phyloP scores from a whole-genome alignment of 352 stramenopile genomes.

The Globisporangium barbulae region DNA sequence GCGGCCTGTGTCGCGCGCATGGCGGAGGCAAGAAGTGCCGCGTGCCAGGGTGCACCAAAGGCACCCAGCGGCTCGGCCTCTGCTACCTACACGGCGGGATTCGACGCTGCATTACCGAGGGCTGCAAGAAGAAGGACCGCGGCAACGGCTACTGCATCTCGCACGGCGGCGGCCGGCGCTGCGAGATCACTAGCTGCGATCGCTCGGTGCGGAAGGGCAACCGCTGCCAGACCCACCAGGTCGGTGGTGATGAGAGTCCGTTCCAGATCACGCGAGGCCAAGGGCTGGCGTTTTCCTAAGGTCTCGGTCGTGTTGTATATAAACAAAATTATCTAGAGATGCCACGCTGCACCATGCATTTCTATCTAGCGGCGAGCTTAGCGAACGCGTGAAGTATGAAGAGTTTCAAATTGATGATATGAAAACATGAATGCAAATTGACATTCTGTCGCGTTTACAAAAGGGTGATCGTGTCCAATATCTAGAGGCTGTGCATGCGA shows the following conservation, averaged over 20 bases:
- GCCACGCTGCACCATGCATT: neutral
- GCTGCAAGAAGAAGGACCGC: constrained; percentile 80
- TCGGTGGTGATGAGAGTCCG: constrained; percentile 22
- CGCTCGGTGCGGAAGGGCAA: constrained; percentile 76
- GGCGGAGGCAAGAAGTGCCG: constrained; percentile 75
- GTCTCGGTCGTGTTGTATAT: neutral
- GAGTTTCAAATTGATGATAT: neutral
- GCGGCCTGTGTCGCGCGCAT: constrained; percentile 57
- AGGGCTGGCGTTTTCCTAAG: constrained; percentile 12
- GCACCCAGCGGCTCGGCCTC: constrained; percentile 70
- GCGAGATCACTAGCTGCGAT: constrained; percentile 49
- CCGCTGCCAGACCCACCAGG: constrained; percentile 66
- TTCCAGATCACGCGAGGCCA: constrained; percentile 47
- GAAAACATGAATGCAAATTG: neutral
- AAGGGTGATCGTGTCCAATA: neutral
- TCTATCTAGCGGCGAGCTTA: neutral
- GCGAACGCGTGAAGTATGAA: neutral
- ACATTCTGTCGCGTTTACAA: neutral
- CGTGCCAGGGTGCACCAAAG: constrained; percentile 64
- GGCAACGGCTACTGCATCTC: constrained; percentile 82
- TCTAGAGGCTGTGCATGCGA: neutral
- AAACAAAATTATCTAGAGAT: neutral
- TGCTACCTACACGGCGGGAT: constrained; percentile 82
- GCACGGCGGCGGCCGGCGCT: constrained; percentile 70
- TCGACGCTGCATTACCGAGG: constrained; percentile 61